Evolutionary conservation across 1,284 basidiomycete genomes (phyloP), one percentile per base, ranked within the genome.

Genomic region (Sphagnurus paluster): DNA sequence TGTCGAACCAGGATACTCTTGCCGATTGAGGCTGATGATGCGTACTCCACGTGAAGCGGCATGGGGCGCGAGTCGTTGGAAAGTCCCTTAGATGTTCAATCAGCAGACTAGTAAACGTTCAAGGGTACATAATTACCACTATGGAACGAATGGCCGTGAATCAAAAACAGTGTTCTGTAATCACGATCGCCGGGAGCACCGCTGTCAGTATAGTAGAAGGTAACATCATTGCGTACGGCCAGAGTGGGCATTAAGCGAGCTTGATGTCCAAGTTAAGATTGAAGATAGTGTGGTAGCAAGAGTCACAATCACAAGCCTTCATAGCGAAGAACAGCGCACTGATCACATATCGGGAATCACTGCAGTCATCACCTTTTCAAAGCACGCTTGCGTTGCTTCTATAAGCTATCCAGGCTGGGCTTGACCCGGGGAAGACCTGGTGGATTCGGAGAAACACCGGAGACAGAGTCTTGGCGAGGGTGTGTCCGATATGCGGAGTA

Each of bases 1-100:
- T 7, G 56, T 59, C 6, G 57, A 52, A 4, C 54, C 59, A 8
- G 53, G 56, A 42, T 62, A 62, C 35, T 56, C 55, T 7, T 57
- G 52, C 9, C 59, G 47, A 42, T 59, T 62, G 26, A 61, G 19
- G 30, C 42, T 47, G 21, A 62, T 52, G 16, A 56, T 37, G 21
- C 60, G 58, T 16, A 61, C 11, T 8, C 32, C 41, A 23, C 47
- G 52, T 5, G 52, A 17, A 5, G 24, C 10, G 2, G 55, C 59
- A 3, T 55, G 13, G 4, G 49, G 42, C 8, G 29, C 39, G 6
- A 60, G 47, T 20, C 54, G 49, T 34, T 52, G 51, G 26, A 60
- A 60, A 11, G 52, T 55, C 9, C 56, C 48, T 49, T 14, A 32
- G 32, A 9, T 11, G 9, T 33, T 20, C n/a, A 8, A 24, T 24